A percentile compares a stretch with the other conserved stretches of the same genome.
Evolutionary conservation across 345 rosid genomes (phyloP).

Genomic region (Hibiscus tridactylites): DNA sequence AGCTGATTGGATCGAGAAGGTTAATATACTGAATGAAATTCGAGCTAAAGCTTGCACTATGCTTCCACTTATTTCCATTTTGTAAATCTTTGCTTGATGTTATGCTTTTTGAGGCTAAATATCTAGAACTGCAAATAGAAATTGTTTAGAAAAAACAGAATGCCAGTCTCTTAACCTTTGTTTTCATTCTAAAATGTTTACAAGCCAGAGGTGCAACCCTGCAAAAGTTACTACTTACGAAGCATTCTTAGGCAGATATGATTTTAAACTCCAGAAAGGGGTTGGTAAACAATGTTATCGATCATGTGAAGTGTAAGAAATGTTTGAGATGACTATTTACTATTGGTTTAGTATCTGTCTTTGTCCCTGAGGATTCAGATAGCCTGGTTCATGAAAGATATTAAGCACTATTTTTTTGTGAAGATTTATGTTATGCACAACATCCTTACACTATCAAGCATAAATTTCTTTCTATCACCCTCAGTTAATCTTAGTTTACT

Average conservation of each 20-base stretch:
- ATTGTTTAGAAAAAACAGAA: neutral
- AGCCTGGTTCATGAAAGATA: neutral
- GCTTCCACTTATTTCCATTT: neutral
- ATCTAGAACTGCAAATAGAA: neutral
- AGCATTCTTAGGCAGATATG: neutral
- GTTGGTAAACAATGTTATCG: neutral
- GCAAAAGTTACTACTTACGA: neutral
- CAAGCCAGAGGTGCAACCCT: neutral
- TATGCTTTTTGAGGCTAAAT: neutral
- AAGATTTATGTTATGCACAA: neutral
- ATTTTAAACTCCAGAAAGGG: neutral
- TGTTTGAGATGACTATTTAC: neutral
- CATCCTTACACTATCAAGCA: neutral
- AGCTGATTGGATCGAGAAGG: slow-evolving; percentile 92
- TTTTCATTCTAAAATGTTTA: neutral
- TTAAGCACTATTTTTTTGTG: neutral
- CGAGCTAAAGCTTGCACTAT: neutral
- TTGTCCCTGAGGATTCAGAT: neutral
- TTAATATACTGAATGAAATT: slow-evolving; percentile 17
- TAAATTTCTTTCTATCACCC: neutral
- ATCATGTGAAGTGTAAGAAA: neutral
- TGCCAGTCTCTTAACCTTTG: neutral
- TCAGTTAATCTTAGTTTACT: neutral
- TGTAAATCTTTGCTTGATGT: neutral
- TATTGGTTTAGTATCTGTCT: neutral